Conservation (phyloP, 164 flowering plant genomes). For the Liquidambar formosana region DNA sequence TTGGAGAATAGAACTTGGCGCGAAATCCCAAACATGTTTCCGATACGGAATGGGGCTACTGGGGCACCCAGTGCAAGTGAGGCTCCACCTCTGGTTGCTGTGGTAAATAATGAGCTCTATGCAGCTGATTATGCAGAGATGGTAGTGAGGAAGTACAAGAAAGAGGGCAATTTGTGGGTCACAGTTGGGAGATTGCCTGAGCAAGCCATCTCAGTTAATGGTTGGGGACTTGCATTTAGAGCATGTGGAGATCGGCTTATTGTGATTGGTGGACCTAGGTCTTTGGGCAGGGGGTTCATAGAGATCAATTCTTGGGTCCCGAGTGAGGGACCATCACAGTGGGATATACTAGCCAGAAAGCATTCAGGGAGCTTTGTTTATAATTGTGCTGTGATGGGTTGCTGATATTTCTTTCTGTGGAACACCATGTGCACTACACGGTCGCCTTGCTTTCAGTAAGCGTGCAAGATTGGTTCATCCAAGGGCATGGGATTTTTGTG, state of each 20-base stretch:
- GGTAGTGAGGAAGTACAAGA: conserved; percentile 70
- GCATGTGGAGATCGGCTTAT: conserved; percentile 81
- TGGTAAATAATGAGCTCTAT: conserved; percentile 74
- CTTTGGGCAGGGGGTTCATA: conserved; percentile 59
- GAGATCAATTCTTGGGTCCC: conserved; percentile 87
- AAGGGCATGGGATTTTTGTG: conserved; percentile 25
- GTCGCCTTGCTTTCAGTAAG: conserved; percentile 4
- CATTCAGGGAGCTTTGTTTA: conserved; percentile 58
- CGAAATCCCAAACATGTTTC: conserved; percentile 81
- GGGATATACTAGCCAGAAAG: conserved; percentile 65
- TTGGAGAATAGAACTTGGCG: conserved; percentile 64
- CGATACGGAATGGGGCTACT: conserved; percentile 42
- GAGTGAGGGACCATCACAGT: conserved; percentile 64
- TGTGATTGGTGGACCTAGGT: conserved; percentile 78
- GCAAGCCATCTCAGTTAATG: conserved; percentile 69
- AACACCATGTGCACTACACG: conserved; percentile 1
- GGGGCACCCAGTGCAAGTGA: conserved; percentile 41
- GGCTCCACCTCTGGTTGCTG: conserved; percentile 89
- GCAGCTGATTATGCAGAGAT: conserved; percentile 82
- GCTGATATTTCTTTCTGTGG: conserved; percentile 31
- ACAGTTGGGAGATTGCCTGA: conserved; percentile 82
- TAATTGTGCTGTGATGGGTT: conserved; percentile 76
- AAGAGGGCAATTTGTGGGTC: conserved; percentile 45
- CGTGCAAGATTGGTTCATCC: conserved; percentile 24
- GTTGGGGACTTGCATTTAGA: conserved; percentile 92